Base-by-base conservation (phyloP, 768 basidiomycete species). In the Leccinellum rugosiceps region DNA sequence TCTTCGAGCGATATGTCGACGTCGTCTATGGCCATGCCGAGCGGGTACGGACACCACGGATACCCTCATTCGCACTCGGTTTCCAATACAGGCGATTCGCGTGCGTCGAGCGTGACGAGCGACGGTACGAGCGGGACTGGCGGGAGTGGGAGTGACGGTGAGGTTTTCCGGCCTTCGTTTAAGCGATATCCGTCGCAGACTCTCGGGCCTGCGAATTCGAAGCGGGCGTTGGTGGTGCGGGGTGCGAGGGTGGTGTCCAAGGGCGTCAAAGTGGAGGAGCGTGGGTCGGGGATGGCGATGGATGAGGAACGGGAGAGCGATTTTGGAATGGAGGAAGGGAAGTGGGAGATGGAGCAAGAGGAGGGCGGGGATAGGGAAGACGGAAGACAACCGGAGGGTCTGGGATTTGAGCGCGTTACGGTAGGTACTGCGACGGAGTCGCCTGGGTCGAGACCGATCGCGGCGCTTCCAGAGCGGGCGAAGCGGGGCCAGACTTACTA, bases 131-230 rank as follows among this genome's bases (percentile, higher is more conserved):
- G 38, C 9, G 72, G 68, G 4, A 64, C 67, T 0, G 68, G 68
- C 7, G 68, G 65, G 32, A 70, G 72, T 17, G 68, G 68, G 49
- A 74, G 72, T 1, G 71, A 72, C 6, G 58, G 68, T 4, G 71
- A 74, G 38, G 52, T 65, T n/a, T 52, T 65, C 35, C 68, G 89
- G 2, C 89, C 89, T 11, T 78, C 83, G 28, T 90, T 88, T 66
- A 92, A 92, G 76, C 76, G 89, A 46, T 68, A 88, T 35, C 83
- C 89, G 2, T 87, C 86, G 48, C 86, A 88, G 73, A 86, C 86
- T 10, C 71, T 91, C n/a, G 88, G 78, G 1, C 85, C 86, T 2
- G 73, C 73, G 34, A 77, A 77, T 59, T 60, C 79, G 49, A 90
- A 91, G 69, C 73, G 84, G 51, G 76, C 76, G 52, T 64, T 78